phyloP scores from a whole-genome alignment of 768 basidiomycete genomes.

The Ramaria sp. region DNA sequence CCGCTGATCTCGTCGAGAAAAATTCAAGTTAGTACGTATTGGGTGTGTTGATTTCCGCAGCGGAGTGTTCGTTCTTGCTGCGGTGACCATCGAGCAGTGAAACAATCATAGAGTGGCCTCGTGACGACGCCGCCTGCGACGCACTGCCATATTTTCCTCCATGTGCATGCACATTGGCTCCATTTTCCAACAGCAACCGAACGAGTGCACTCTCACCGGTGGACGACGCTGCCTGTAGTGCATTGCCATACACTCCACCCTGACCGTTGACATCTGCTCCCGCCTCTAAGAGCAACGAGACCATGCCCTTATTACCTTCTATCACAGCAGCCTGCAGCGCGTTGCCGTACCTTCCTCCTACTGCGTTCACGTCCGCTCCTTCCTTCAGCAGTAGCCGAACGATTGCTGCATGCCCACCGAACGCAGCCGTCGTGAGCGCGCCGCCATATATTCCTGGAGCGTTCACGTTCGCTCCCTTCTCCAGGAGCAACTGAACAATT shows the following conservation, averaged over 20 bases:
- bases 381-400: not conserved
- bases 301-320: too few relatives aligned
- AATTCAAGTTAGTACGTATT: too few relatives aligned
- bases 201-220: not conserved
- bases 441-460: not conserved
- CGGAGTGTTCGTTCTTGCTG: too few relatives aligned
- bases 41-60: too few relatives aligned
- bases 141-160: not conserved
- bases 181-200: not conserved
- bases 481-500: not conserved
- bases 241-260: too few relatives aligned
- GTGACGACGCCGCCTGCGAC: not conserved
- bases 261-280: too few relatives aligned
- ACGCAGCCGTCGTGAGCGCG: not conserved
- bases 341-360: not conserved
- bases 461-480: not conserved
- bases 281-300: too few relatives aligned
- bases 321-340: too few relatives aligned
- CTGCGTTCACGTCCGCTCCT: not conserved
- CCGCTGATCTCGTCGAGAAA: too few relatives aligned
- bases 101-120: too few relatives aligned
- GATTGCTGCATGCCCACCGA: not conserved
- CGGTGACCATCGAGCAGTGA: too few relatives aligned
- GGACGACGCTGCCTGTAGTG: too few relatives aligned
- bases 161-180: not conserved